A percentile compares a stretch with the other conserved stretches of the same genome.
Evolutionary conservation across 2,329 filamentous ascomycete species (phyloP).

Genomic region (Colletotrichum horii): DNA sequence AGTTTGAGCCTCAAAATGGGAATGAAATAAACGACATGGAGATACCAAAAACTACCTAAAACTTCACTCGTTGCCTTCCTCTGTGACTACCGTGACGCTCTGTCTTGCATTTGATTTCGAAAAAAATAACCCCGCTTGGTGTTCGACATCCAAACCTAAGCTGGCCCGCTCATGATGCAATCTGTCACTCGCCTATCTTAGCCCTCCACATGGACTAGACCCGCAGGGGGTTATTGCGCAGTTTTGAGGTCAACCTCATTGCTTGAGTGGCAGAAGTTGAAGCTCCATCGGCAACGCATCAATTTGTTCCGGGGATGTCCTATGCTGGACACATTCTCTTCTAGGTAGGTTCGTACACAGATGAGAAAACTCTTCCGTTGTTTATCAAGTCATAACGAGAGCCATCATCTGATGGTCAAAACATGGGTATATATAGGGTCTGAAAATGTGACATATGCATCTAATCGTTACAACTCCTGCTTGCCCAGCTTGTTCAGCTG

Average conservation of each 20-base stretch:
- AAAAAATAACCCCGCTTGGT: not conserved
- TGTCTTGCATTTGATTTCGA: not conserved
- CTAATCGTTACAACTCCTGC: conserved; percentile 33
- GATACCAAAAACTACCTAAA: conserved; percentile 17
- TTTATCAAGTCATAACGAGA: not conserved
- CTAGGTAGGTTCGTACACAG: not conserved
- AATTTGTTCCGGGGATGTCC: not conserved
- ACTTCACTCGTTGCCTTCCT: not conserved
- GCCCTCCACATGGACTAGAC: not conserved
- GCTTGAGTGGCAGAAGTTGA: not conserved
- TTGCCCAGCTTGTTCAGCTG: conserved; percentile 19
- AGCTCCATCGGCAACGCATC: not conserved
- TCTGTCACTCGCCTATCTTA: not conserved
- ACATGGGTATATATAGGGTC: conserved; percentile 10
- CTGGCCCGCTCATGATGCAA: not conserved
- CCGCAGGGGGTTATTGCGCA: not conserved
- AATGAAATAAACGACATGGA: conserved; percentile 20
- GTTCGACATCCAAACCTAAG: not conserved
- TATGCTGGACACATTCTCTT: not conserved
- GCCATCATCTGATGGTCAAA: not conserved
- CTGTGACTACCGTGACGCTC: not conserved
- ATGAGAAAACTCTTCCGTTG: not conserved
- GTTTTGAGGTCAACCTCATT: not conserved
- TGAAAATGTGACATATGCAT: not conserved
- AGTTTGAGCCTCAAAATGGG: conserved; percentile 21